phyloP scores from a whole-genome alignment of 1,284 basidiomycete genomes.

The Puccinia sorghi region DNA sequence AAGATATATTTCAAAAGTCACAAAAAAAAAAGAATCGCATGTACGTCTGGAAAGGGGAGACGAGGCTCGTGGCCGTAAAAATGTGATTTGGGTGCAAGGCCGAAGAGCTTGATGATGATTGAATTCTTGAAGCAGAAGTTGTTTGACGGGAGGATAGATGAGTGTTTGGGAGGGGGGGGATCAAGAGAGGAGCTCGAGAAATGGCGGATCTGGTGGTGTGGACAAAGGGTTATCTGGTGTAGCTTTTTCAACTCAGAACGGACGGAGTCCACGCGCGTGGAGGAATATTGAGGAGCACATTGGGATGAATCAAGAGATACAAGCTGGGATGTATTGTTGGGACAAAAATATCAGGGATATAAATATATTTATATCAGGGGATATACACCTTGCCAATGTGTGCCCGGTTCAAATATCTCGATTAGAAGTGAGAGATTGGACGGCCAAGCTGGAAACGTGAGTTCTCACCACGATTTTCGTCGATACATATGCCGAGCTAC shows the following conservation, averaged over 20 bases:
- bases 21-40: neutral
- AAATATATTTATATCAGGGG: neutral
- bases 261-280: neutral
- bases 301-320: neutral
- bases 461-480: slow-evolving; percentile 1
- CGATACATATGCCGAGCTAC: neutral
- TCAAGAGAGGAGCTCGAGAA: neutral
- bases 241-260: slow-evolving; percentile 2
- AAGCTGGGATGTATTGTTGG: neutral
- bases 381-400: no score
- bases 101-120: neutral
- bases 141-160: neutral
- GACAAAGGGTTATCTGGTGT: slow-evolving; percentile 1
- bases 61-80: neutral
- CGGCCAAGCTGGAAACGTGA: neutral
- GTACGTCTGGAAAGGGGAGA: neutral
- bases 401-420: neutral
- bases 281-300: neutral
- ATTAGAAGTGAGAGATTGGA: neutral
- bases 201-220: neutral
- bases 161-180: neutral
- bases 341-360: neutral
- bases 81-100: neutral
- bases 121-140: neutral
- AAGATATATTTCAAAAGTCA: neutral